phyloP scores from a whole-genome alignment of 768 basidiomycete species.

The Podaxis carcinomalis region DNA sequence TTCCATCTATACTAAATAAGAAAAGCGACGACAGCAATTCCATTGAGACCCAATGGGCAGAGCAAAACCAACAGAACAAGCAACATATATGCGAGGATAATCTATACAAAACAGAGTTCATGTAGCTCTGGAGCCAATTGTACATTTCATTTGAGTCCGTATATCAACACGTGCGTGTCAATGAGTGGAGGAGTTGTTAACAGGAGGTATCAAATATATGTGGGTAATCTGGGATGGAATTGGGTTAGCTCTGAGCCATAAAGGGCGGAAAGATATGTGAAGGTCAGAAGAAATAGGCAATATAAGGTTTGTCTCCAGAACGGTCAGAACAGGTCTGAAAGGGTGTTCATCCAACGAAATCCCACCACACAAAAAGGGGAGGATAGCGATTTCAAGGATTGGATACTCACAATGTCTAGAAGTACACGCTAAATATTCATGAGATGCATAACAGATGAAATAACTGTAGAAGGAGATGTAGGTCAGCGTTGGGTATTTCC shows the following conservation, averaged over 20 bases:
- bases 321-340: constrained; percentile 10
- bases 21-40: too few species aligned
- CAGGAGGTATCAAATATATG: too few species aligned
- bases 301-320: constrained; percentile 6
- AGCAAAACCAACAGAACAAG: too few species aligned
- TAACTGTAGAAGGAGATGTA: neutral
- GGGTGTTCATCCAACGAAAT: neutral
- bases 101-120: too few species aligned
- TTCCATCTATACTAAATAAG: too few species aligned
- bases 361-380: neutral
- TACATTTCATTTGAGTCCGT: too few species aligned
- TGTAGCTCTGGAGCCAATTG: too few species aligned
- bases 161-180: too few species aligned
- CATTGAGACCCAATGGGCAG: too few species aligned
- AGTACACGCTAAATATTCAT: neutral
- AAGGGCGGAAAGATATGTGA: too few species aligned
- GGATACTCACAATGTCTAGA: constrained; percentile 6
- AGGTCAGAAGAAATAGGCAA: constrained; percentile 9
- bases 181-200: too few species aligned
- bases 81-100: too few species aligned
- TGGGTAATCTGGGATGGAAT: neutral
- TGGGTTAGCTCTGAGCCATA: neutral
- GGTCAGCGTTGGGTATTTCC: neutral
- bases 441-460: neutral
- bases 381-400: neutral